A percentile compares a stretch with the other conserved stretches of the same genome.
Conservation (phyloP, 2,329 filamentous ascomycete genomes). For the Fusarium mexicanum region DNA sequence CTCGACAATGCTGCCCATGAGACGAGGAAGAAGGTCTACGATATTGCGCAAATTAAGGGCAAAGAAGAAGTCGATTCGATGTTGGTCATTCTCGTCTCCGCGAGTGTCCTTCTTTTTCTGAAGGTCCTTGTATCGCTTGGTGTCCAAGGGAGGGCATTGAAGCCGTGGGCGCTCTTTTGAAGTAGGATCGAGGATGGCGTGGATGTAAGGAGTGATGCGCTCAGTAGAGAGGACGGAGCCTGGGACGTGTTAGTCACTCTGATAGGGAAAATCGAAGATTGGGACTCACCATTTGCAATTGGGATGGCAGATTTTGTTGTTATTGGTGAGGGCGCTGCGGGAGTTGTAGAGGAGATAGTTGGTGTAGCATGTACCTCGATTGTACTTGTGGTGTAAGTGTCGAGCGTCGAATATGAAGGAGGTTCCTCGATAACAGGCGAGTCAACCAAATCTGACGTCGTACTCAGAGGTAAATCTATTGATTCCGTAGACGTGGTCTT, state of each 20-base stretch:
- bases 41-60: conserved; percentile 63
- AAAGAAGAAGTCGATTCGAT: conserved; percentile 56
- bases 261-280: fast-evolving
- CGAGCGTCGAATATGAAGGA: conserved; percentile 1
- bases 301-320: not conserved
- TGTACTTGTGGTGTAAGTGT: conserved; percentile 1
- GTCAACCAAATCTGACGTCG: not conserved
- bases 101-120: not conserved
- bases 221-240: conserved; percentile 43
- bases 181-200: conserved; percentile 46
- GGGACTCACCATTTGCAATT: conserved; percentile 3
- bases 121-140: conserved; percentile 40
- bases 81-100: not conserved
- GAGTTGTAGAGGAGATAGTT: not conserved
- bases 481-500: not conserved
- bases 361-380: not conserved
- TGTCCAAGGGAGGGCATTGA: conserved; percentile 42
- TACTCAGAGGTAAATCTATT: not conserved
- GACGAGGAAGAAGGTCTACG: conserved; percentile 56
- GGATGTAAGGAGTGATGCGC: conserved; percentile 40
- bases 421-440: not conserved
- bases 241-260: conserved; percentile 35
- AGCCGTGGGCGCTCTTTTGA: conserved; percentile 40
- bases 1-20: conserved; percentile 63
- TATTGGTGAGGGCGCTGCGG: not conserved